Conservation (phyloP, 352 stramenopile species). For the Stephanocyclus meneghinianus region DNA sequence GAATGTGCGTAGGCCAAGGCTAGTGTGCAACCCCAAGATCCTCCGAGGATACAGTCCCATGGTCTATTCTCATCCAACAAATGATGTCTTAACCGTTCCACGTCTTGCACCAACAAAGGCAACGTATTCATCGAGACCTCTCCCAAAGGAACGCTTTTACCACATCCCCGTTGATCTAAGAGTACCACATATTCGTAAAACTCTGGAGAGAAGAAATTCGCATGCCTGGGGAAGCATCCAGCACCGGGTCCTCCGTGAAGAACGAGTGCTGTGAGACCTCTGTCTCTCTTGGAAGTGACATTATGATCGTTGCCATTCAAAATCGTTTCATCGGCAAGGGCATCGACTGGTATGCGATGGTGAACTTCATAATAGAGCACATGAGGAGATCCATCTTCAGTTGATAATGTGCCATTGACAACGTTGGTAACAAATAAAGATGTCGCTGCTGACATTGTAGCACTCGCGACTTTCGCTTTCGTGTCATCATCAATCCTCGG, state of each 20-base stretch:
- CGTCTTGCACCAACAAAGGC: conserved; percentile 90
- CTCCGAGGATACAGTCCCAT: conserved; percentile 91
- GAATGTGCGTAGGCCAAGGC: conserved; percentile 89
- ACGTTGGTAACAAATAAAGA: conserved; percentile 26
- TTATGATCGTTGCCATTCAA: neutral
- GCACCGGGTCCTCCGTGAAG: conserved; percentile 91
- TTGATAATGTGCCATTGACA: conserved; percentile 28
- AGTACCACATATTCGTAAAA: conserved; percentile 89
- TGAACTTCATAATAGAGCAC: conserved; percentile 53
- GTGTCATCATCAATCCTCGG: conserved; percentile 13
- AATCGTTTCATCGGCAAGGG: neutral
- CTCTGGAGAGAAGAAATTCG: conserved; percentile 89
- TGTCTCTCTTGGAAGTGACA: neutral
- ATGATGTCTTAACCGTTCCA: conserved; percentile 86
- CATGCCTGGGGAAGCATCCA: conserved; percentile 87
- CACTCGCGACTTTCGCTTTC: neutral
- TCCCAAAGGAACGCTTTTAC: conserved; percentile 65
- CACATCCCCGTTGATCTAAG: conserved; percentile 91
- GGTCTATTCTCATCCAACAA: conserved; percentile 67
- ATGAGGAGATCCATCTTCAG: conserved; percentile 44
- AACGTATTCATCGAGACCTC: conserved; percentile 63
- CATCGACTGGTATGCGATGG: conserved; percentile 19
- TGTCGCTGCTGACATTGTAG: neutral
- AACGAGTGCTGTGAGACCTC: conserved; percentile 84
- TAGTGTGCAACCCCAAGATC: conserved; percentile 92